phyloP scores from a whole-genome alignment of 73 alveolate genomes.

The Paramecium sexaurelia region DNA sequence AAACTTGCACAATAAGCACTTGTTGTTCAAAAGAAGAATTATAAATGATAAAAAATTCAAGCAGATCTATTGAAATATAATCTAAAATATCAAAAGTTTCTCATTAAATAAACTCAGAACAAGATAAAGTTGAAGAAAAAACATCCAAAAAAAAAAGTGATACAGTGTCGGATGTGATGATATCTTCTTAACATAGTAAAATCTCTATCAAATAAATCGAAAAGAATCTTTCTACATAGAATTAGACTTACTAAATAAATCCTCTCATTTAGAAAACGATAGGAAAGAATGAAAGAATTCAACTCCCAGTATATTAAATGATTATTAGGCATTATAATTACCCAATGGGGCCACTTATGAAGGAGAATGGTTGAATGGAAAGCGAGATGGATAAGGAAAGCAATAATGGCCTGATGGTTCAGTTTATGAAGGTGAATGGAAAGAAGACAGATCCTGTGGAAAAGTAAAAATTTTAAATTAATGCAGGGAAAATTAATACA shows the following conservation, averaged over 20 bases:
- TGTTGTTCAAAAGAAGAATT: conserved; percentile 45
- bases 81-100: background rate
- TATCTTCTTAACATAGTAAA: conserved; percentile 22
- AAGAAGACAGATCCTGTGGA: conserved; percentile 54
- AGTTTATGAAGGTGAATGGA: conserved; percentile 71
- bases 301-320: background rate
- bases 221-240: background rate
- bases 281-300: background rate
- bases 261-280: background rate
- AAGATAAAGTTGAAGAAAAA: background rate
- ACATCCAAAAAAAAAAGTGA: conserved; percentile 4
- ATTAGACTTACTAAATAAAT: background rate
- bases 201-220: background rate
- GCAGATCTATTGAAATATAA: background rate
- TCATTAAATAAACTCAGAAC: background rate
- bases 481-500: conserved; percentile 79
- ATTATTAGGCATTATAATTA: conserved; percentile 29
- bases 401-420: conserved; percentile 82
- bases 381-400: conserved; percentile 77
- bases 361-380: conserved; percentile 73
- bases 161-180: background rate
- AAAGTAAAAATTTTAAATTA: conserved; percentile 45
- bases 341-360: conserved; percentile 75
- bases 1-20: background rate
- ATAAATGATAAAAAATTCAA: background rate